Percentiles rank a stretch among this genome's conserved stretches.
Conservation (phyloP, 2,329 filamentous ascomycete genomes). For the Ascochyta lentis region DNA sequence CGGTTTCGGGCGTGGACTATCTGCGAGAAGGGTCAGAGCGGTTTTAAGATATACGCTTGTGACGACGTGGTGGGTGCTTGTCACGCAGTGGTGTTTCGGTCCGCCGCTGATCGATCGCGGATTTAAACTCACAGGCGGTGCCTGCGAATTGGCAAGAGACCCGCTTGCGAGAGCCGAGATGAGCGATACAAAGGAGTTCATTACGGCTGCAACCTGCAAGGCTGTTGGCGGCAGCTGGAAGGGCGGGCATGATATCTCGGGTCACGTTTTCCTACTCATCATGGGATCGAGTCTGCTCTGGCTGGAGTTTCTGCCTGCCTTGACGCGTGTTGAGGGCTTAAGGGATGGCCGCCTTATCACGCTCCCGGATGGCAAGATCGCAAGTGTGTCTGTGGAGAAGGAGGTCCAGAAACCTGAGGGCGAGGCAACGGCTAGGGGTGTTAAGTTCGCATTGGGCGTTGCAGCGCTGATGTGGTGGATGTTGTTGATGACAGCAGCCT, state of each 20-base stretch:
- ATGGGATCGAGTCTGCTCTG: slow-evolving; percentile 81
- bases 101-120: slow-evolving; percentile 87
- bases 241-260: slow-evolving; percentile 95
- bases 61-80: slow-evolving; percentile 80
- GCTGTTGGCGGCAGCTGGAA: slow-evolving; percentile 81
- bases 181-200: slow-evolving; percentile 56
- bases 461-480: slow-evolving; percentile 86
- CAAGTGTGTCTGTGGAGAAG: slow-evolving; percentile 52
- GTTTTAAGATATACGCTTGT: slow-evolving; percentile 72
- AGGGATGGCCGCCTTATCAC: slow-evolving; percentile 71
- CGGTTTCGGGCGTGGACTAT: slow-evolving; percentile 54
- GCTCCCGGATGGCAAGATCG: slow-evolving; percentile 69
- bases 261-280: slow-evolving; percentile 92
- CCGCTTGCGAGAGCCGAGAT: slow-evolving; percentile 57
- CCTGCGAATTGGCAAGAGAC: slow-evolving; percentile 69
- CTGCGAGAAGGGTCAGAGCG: slow-evolving; percentile 62
- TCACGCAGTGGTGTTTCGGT: slow-evolving; percentile 98
- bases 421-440: slow-evolving; percentile 54
- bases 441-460: slow-evolving; percentile 64
- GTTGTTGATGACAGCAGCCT: slow-evolving; percentile 97
- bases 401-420: slow-evolving; percentile 49
- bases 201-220: slow-evolving; percentile 83
- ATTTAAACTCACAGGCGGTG: slow-evolving; percentile 87
- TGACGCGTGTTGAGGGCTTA: slow-evolving; percentile 56
- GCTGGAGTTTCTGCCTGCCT: slow-evolving; percentile 75